These are phyloP conservation scores for Psidium guajava DNA, from an alignment of 345 rosid species.

Conservation along the genomic window DNA sequence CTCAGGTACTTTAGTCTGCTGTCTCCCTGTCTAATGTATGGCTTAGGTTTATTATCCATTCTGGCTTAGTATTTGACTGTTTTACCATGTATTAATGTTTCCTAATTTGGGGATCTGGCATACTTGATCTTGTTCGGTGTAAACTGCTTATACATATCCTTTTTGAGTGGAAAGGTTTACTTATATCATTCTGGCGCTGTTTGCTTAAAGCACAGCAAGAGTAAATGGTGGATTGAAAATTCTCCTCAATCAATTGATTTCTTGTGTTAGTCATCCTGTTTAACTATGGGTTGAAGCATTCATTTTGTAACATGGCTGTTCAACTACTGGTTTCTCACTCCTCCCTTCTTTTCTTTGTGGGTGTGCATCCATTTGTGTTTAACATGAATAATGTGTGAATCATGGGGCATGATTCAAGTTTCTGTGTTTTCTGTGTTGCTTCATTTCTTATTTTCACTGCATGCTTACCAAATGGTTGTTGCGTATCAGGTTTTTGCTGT, in stretches of 20 bases:
- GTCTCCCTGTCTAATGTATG: not conserved
- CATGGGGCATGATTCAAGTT: not conserved
- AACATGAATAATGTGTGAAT: not conserved
- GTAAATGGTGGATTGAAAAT: not conserved
- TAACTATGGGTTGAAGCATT: not conserved
- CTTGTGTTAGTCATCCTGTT: not conserved
- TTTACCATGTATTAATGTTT: not conserved
- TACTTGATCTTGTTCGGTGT: not conserved
- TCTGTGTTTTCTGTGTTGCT: not conserved
- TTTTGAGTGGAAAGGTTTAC: not conserved
- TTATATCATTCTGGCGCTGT: not conserved
- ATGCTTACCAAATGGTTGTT: not conserved
- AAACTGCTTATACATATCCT: not conserved
- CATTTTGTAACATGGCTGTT: not conserved
- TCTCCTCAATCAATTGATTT: not conserved
- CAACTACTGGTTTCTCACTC: not conserved
- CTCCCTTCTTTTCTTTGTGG: not conserved
- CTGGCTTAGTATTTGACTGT: not conserved
- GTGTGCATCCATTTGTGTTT: not conserved
- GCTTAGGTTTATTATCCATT: not conserved
- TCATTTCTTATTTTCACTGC: not conserved
- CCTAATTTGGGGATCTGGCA: not conserved
- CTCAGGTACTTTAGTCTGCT: conserved; percentile 47
- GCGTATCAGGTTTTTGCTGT: conserved; percentile 76
- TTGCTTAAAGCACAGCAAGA: not conserved